Evolutionary conservation across 2,329 filamentous ascomycete genomes (phyloP).

Genomic region (Cladophialophora immunda): DNA sequence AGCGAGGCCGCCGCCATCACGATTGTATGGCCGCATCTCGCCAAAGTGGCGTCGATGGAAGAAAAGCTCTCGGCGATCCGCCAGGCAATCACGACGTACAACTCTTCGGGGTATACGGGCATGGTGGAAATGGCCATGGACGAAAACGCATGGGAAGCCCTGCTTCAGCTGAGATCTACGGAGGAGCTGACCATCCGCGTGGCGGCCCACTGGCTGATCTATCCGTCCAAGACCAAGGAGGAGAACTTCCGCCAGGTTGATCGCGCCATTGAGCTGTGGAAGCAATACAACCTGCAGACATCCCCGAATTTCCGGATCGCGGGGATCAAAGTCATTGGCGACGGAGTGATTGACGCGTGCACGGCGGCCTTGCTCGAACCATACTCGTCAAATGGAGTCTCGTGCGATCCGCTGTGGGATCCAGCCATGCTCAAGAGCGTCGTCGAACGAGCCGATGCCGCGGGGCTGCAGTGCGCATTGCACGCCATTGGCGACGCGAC

Average conservation of each 20-base stretch:
- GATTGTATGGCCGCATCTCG: conserved; percentile 58
- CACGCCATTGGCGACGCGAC: conserved; percentile 62
- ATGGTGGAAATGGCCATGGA: conserved; percentile 64
- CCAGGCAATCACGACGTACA: conserved; percentile 54
- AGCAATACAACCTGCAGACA: conserved; percentile 50
- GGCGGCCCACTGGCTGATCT: conserved; percentile 60
- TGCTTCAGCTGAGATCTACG: conserved; percentile 50
- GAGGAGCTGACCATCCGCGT: conserved; percentile 53
- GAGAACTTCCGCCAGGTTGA: conserved; percentile 55
- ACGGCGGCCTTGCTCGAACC: conserved; percentile 59
- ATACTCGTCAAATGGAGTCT: conserved; percentile 52
- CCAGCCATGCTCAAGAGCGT: conserved; percentile 53
- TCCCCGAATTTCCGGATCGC: conserved; percentile 55
- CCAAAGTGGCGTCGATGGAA: conserved; percentile 51
- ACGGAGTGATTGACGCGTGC: conserved; percentile 61
- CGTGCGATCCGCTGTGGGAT: conserved; percentile 59
- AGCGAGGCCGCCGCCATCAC: conserved; percentile 57
- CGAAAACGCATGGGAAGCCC: conserved; percentile 56
- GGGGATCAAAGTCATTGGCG: conserved; percentile 61
- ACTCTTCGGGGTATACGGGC: conserved; percentile 57
- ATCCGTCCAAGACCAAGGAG: conserved; percentile 50
- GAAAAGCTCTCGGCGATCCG: conserved; percentile 54
- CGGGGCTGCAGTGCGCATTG: conserved; percentile 58
- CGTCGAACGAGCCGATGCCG: conserved; percentile 53
- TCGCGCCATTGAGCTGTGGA: conserved; percentile 53